Percentiles rank a stretch among this genome's conserved stretches.
Conservation (phyloP, 2,329 filamentous ascomycete species). For the Didymella pomorum region DNA sequence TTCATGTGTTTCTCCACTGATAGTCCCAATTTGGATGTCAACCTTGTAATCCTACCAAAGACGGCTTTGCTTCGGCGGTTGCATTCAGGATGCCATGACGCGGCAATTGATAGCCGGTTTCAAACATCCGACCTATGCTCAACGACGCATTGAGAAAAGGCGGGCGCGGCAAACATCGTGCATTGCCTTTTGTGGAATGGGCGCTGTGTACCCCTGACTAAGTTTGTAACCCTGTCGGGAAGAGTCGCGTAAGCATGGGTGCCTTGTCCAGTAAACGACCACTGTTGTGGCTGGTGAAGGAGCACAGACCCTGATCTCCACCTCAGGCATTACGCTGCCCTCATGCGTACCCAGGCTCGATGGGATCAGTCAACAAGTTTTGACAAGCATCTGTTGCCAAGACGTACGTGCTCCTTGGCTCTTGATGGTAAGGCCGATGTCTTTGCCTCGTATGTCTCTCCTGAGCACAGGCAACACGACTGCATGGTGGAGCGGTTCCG, state of each 20-base stretch:
- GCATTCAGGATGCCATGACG: slow-evolving; percentile 5
- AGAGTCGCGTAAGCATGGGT: slow-evolving; percentile 1
- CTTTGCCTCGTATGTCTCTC: not conserved
- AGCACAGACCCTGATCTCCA: slow-evolving; percentile 2
- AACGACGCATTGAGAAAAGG: not conserved
- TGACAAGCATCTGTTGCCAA: not conserved
- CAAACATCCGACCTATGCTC: slow-evolving; percentile 1
- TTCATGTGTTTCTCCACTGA: not conserved
- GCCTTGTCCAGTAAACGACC: not conserved
- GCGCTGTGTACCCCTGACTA: not conserved
- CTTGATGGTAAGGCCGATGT: not conserved
- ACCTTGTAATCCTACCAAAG: not conserved
- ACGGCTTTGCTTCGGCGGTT: not conserved
- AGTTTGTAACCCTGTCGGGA: not conserved
- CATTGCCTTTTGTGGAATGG: not conserved
- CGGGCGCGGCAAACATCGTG: not conserved
- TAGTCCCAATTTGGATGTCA: not conserved
- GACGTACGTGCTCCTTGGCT: not conserved
- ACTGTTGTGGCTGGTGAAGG: slow-evolving; percentile 10
- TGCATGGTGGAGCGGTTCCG: not conserved
- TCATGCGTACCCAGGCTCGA: slow-evolving; percentile 4
- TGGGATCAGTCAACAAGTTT: not conserved
- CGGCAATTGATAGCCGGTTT: not conserved
- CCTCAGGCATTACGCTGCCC: slow-evolving; percentile 1
- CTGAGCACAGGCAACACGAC: not conserved